Evolutionary conservation across 176 grass and related monocot genomes (phyloP), one percentile per base, ranked within the genome.

Genomic region (maize (Zea mays)): DNA sequence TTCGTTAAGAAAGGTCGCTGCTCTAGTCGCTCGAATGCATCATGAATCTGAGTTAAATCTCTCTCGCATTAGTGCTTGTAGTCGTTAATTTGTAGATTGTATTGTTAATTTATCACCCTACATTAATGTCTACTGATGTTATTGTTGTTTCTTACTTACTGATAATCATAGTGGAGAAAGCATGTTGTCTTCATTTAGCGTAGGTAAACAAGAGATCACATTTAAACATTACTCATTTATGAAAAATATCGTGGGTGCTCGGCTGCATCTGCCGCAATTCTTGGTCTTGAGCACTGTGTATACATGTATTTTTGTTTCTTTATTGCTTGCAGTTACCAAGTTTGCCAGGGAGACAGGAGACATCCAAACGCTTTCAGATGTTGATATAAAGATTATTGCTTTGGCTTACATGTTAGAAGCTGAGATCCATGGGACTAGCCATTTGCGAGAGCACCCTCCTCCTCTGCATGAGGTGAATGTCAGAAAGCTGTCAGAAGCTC

Each of bases 331-430:
- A 99, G 96, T 93, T 76, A 77, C 90, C 35, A 99, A 84, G n/a
- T 99, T 99, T 65, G 87, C 96, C 7, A 88, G 86, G 62, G 96
- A 99, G 85, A 99, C 96, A 10, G 96, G 96, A 45, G 96, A 99
- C 66, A 83, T 99, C 16, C 96, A 95, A 43, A 92, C 92, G 2
- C 90, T 99, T 64, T 99, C 96, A 70, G 96, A 95, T 62, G 96
- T 99, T 52, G 96, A 99, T 48, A 94, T 95, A 74, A 99, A 99
- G 81, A 72, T 99, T 9, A 93, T 99, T 60, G 92, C 96, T 80
- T 48, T 99, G 50, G 84, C 96, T 54, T 99, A 99, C 78, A 99
- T 95, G 96, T 75, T 99, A 59, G 96, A 99, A 79, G 75, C 92
- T 33, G 87, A 99, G 80, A 73, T 86, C 52, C 92, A 95, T 60